Evolutionary conservation across 768 basidiomycete genomes (phyloP).

Genomic region (Piloderma croceum): DNA sequence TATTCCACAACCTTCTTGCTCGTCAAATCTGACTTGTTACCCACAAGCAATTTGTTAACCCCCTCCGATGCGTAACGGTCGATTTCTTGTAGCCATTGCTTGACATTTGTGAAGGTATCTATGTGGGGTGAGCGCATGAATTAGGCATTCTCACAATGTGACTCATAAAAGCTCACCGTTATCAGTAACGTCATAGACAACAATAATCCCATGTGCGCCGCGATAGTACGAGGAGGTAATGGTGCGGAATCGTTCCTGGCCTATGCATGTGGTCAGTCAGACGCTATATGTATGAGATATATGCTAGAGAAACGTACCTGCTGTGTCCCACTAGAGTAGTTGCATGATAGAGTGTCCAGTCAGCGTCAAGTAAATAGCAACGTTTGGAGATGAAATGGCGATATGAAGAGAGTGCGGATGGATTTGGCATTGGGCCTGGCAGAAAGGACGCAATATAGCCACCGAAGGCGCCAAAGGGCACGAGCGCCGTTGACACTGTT

Average conservation of each 20-base stretch:
- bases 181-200: constrained; percentile 98
- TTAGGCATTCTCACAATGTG: background rate
- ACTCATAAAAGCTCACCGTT: constrained; percentile 48
- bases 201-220: constrained; percentile 96
- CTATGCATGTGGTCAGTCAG: constrained; percentile 30
- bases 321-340: constrained; percentile 99
- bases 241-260: constrained; percentile 97
- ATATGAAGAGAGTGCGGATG: constrained; percentile 5
- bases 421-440: constrained; percentile 1
- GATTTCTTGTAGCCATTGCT: constrained; percentile 92
- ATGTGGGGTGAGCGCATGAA: background rate
- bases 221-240: constrained; percentile 99
- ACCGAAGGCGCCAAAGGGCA: constrained; percentile 2
- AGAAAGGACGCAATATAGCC: background rate
- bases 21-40: constrained; percentile 98
- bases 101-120: constrained; percentile 95
- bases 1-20: constrained; percentile 95
- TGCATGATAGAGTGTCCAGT: too few relatives aligned
- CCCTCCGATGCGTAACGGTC: constrained; percentile 96
- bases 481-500: background rate
- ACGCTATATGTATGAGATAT: constrained; percentile 8
- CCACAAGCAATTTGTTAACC: constrained; percentile 96
- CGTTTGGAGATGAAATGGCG: constrained; percentile 20
- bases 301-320: constrained; percentile 47
- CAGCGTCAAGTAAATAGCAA: too few relatives aligned